These are phyloP conservation scores for Hortaea werneckii DNA, from an alignment of 2,329 filamentous ascomycete genomes.

Conservation along the genomic window DNA sequence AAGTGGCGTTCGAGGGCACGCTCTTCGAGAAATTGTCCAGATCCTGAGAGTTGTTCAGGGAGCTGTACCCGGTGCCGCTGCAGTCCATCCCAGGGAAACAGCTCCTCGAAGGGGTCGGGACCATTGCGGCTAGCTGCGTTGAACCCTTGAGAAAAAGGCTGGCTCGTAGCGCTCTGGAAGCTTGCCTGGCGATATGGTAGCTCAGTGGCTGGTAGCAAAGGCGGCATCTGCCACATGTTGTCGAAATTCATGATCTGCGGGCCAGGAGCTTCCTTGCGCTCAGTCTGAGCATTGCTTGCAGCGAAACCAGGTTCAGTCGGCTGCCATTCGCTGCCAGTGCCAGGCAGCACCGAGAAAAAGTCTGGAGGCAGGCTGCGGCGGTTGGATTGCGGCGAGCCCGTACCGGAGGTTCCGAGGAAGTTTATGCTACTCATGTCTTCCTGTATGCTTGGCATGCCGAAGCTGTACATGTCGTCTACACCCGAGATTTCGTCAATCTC, in stretches of 20 bases:
- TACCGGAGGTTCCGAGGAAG: conserved; percentile 3
- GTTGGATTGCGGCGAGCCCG: conserved; percentile 13
- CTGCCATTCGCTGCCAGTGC: conserved; percentile 1
- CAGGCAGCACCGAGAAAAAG: conserved; percentile 13
- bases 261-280: too few relatives aligned
- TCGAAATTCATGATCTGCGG: background rate
- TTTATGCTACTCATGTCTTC: conserved; percentile 16
- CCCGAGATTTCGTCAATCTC: conserved; percentile 28
- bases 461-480: conserved; percentile 22
- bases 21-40: conserved; percentile 3
- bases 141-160: too few relatives aligned
- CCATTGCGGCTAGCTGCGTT: conserved; percentile 5
- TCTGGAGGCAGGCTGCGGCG: conserved; percentile 22
- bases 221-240: conserved; percentile 13
- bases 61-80: conserved; percentile 5
- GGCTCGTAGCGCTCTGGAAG: too few relatives aligned
- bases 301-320: background rate
- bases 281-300: too few relatives aligned
- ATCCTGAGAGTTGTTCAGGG: background rate
- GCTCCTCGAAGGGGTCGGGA: conserved; percentile 21
- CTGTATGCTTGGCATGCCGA: conserved; percentile 22
- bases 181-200: conserved; percentile 8
- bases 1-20: conserved; percentile 4
- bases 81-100: conserved; percentile 27
- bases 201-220: conserved; percentile 1